phyloP scores from a whole-genome alignment of 306 rosid species.

The Herpetospermum pedunculosum region DNA sequence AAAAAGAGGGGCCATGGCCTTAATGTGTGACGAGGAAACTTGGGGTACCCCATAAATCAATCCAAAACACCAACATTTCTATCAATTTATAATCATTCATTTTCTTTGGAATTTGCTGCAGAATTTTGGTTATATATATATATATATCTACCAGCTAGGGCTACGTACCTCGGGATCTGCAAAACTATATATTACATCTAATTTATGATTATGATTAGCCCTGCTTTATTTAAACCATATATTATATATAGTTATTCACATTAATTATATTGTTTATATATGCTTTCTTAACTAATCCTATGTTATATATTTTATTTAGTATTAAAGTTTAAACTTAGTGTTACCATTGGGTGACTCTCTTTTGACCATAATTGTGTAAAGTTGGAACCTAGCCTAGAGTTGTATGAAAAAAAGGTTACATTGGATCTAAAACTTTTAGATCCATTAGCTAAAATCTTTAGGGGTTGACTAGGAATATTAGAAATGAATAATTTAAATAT shows the following conservation, averaged over 20 bases:
- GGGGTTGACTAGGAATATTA: neutral
- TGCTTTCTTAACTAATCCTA: neutral
- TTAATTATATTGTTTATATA: neutral
- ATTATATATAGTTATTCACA: neutral
- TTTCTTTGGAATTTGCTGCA: constrained; percentile 19
- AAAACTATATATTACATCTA: neutral
- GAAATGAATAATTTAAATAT: neutral
- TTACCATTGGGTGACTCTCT: neutral
- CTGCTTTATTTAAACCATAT: neutral
- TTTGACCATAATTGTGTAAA: neutral
- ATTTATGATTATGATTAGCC: neutral
- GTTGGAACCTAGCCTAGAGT: neutral
- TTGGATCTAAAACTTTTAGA: neutral
- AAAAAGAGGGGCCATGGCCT: neutral
- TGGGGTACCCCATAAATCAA: constrained; percentile 20
- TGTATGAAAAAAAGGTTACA: neutral
- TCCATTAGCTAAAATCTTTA: neutral
- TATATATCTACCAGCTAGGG: neutral
- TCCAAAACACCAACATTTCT: constrained; percentile 20
- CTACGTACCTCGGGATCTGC: constrained; percentile 10
- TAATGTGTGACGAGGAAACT: constrained; percentile 69
- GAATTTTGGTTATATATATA: neutral
- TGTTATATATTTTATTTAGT: neutral
- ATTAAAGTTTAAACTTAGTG: neutral
- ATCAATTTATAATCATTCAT: constrained; percentile 3